Conservation (phyloP, 768 basidiomycete species). For the Russula earlei region DNA sequence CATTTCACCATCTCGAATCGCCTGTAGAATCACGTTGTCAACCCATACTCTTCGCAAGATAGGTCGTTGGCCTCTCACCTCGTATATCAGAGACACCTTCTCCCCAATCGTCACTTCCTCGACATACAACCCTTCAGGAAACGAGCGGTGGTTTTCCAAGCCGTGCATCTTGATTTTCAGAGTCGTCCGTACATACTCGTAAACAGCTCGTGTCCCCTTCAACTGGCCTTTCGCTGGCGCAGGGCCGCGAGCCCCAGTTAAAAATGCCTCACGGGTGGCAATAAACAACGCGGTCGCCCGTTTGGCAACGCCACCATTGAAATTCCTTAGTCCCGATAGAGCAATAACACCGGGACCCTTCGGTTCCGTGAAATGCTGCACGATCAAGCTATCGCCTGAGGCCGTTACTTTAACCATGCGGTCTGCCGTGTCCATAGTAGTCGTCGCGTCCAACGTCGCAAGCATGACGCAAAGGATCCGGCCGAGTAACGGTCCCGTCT, state of each 20-base stretch:
- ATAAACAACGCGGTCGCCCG: conserved; percentile 39
- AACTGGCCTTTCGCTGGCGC: conserved; percentile 62
- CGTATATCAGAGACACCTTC: conserved; percentile 65
- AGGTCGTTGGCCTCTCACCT: conserved; percentile 30
- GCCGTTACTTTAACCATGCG: conserved; percentile 68
- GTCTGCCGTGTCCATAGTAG: conserved; percentile 57
- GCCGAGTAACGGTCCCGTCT: conserved; percentile 28
- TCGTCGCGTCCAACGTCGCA: conserved; percentile 51
- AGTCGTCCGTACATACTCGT: conserved; percentile 63
- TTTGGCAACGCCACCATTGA: conserved; percentile 44
- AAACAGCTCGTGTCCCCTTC: conserved; percentile 59
- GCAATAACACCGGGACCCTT: conserved; percentile 17
- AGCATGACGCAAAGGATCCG: conserved; percentile 37
- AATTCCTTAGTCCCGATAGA: conserved; percentile 35
- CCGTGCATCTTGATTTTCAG: conserved; percentile 76
- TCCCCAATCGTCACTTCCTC: conserved; percentile 63
- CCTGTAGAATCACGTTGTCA: conserved; percentile 22
- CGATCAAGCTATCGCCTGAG: conserved; percentile 48
- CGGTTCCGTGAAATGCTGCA: conserved; percentile 43
- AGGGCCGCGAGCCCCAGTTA: conserved; percentile 46
- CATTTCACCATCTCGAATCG: conserved; percentile 63
- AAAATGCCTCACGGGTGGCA: conserved; percentile 43
- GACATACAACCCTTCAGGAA: conserved; percentile 52
- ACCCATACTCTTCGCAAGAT: background rate
- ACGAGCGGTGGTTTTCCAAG: conserved; percentile 55